Percentiles rank a stretch among this genome's conserved stretches.
Conservation (phyloP, 1,284 basidiomycete species). For the Singerocomus rubriflavus region DNA sequence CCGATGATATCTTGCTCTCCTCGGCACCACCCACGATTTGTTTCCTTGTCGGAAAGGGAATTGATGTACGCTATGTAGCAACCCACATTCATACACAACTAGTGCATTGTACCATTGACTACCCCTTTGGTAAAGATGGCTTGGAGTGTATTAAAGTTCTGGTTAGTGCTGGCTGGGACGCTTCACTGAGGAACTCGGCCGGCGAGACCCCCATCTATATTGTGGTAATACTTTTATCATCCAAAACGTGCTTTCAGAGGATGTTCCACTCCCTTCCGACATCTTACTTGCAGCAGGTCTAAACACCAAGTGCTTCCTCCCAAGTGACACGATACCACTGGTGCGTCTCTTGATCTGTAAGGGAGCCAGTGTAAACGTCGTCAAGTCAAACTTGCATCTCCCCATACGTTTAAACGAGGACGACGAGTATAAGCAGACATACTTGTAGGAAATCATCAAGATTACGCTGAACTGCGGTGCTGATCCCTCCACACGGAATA, state of each 20-base stretch:
- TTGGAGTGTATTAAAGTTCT: background rate
- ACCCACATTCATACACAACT: background rate
- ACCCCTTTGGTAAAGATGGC: too few relatives aligned
- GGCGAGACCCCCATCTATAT: slow-evolving; percentile 2
- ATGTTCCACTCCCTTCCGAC: background rate
- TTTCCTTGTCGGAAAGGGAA: background rate
- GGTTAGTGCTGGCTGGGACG: too few relatives aligned
- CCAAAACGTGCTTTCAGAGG: background rate
- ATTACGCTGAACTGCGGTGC: slow-evolving; percentile 1
- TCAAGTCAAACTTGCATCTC: background rate
- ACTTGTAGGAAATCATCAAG: background rate
- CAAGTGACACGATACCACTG: too few relatives aligned
- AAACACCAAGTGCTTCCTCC: too few relatives aligned
- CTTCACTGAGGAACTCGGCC: too few relatives aligned
- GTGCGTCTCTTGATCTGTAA: background rate
- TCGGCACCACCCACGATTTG: background rate
- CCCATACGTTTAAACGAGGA: background rate
- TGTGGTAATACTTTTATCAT: background rate
- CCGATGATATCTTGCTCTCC: background rate
- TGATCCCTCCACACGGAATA: background rate
- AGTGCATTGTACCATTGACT: too few relatives aligned
- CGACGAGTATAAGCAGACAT: too few relatives aligned
- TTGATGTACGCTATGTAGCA: background rate
- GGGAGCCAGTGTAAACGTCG: background rate
- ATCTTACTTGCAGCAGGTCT: background rate